These are phyloP conservation scores for Stenocarpella maydis DNA, from an alignment of 2,329 filamentous ascomycete genomes.

Conservation along the genomic window DNA sequence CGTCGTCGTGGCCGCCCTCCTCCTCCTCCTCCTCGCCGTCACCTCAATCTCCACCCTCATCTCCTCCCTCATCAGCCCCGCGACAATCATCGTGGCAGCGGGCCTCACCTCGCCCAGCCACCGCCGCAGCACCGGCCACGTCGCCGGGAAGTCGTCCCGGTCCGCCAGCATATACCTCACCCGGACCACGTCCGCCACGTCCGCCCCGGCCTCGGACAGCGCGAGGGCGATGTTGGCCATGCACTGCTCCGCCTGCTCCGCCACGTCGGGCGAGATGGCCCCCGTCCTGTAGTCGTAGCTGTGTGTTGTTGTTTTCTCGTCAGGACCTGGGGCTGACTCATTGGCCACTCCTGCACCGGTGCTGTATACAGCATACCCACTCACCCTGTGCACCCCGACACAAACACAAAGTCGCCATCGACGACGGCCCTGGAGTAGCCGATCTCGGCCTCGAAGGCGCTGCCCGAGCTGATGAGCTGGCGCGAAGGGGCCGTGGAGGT, in stretches of 20 bases:
- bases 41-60: slow-evolving; percentile 52
- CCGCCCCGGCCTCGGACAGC: slow-evolving; percentile 53
- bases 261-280: slow-evolving; percentile 53
- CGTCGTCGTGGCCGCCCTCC: too few relatives aligned
- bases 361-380: background rate
- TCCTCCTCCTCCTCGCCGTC: slow-evolving; percentile 41
- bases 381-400: slow-evolving; percentile 64
- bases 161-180: slow-evolving; percentile 62
- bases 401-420: slow-evolving; percentile 57
- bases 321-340: background rate
- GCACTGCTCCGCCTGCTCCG: slow-evolving; percentile 58
- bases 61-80: slow-evolving; percentile 57
- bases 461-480: slow-evolving; percentile 55
- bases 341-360: background rate
- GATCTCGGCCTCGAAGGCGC: slow-evolving; percentile 60
- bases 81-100: slow-evolving; percentile 63
- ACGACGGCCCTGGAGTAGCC: slow-evolving; percentile 64
- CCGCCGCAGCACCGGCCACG: slow-evolving; percentile 58
- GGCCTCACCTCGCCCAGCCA: slow-evolving; percentile 60
- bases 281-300: slow-evolving; percentile 62
- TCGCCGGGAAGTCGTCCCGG: slow-evolving; percentile 54
- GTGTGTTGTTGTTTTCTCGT: background rate
- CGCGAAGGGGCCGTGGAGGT: slow-evolving; percentile 26
- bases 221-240: slow-evolving; percentile 57
- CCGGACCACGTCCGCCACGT: slow-evolving; percentile 57